These are phyloP conservation scores for Parasitella parasitica DNA, from an alignment of 371 early-diverging fungal species.

Conservation along the genomic window DNA sequence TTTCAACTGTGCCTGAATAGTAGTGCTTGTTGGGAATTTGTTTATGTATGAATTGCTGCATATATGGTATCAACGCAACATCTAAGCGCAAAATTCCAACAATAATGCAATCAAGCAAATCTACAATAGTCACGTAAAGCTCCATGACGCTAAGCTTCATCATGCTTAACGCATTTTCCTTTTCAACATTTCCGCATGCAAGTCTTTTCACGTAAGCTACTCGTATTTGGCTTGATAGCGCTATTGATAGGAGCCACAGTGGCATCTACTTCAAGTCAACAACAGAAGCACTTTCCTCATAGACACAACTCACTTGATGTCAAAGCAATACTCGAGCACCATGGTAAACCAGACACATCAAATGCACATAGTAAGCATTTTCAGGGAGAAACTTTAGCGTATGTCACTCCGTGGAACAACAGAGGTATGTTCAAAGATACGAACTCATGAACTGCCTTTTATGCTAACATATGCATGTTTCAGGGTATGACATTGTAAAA, in stretches of 20 bases:
- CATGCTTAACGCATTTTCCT: too few species aligned
- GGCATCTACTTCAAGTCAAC: background rate
- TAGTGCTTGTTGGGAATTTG: too few species aligned
- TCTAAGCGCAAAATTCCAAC: too few species aligned
- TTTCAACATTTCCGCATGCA: background rate
- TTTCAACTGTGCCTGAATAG: too few species aligned
- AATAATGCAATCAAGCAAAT: too few species aligned
- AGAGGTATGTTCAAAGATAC: constrained; percentile 31
- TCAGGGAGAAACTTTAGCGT: constrained; percentile 49
- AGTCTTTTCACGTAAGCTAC: background rate
- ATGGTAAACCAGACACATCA: constrained; percentile 11
- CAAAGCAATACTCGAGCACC: constrained; percentile 9
- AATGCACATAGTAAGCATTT: constrained; percentile 42
- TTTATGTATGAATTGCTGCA: too few species aligned
- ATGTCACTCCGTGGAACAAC: constrained; percentile 73
- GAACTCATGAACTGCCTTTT: background rate
- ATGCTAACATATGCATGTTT: background rate
- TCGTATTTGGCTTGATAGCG: background rate
- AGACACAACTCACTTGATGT: background rate
- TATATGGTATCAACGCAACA: too few species aligned
- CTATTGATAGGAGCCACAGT: background rate
- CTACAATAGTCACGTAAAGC: too few species aligned
- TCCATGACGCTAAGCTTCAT: too few species aligned
- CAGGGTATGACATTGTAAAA: constrained; percentile 62
- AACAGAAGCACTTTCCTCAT: background rate